These are phyloP conservation scores for Cladophialophora bantiana DNA, from an alignment of 2,329 filamentous ascomycete species.

Conservation along the genomic window DNA sequence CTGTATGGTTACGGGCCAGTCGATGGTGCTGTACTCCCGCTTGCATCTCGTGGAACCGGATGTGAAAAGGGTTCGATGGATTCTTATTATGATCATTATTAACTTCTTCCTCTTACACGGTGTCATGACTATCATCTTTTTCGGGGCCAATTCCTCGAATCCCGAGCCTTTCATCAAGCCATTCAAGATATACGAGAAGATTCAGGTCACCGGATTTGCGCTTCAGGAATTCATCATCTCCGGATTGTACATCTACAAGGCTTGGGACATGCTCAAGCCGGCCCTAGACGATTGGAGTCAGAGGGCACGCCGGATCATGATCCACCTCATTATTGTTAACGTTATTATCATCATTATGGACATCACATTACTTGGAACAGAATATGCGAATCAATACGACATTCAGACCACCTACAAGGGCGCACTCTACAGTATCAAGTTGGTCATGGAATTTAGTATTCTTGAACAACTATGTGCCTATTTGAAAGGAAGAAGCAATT, in stretches of 20 bases:
- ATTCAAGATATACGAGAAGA: constrained; percentile 58
- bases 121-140: constrained; percentile 63
- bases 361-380: constrained; percentile 49
- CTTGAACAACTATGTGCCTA: constrained; percentile 50
- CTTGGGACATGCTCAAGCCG: constrained; percentile 57
- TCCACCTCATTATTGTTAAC: constrained; percentile 58
- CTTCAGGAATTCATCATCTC: constrained; percentile 63
- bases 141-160: constrained; percentile 44
- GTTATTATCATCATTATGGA: constrained; percentile 56
- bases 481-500: constrained; percentile 10
- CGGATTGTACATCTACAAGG: constrained; percentile 61
- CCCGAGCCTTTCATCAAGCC: constrained; percentile 38
- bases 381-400: constrained; percentile 50
- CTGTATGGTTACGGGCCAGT: constrained; percentile 57
- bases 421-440: constrained; percentile 48
- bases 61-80: constrained; percentile 46
- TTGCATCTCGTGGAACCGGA: constrained; percentile 49
- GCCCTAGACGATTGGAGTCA: constrained; percentile 44
- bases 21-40: constrained; percentile 57
- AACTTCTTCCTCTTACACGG: constrained; percentile 62
- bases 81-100: constrained; percentile 62
- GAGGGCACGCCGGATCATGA: constrained; percentile 54
- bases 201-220: constrained; percentile 63
- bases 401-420: constrained; percentile 53
- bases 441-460: constrained; percentile 64